A percentile compares a stretch with the other conserved stretches of the same genome.
Conservation (phyloP, 1,139 yeast genomes). For the Saccharomyces hybrid region DNA sequence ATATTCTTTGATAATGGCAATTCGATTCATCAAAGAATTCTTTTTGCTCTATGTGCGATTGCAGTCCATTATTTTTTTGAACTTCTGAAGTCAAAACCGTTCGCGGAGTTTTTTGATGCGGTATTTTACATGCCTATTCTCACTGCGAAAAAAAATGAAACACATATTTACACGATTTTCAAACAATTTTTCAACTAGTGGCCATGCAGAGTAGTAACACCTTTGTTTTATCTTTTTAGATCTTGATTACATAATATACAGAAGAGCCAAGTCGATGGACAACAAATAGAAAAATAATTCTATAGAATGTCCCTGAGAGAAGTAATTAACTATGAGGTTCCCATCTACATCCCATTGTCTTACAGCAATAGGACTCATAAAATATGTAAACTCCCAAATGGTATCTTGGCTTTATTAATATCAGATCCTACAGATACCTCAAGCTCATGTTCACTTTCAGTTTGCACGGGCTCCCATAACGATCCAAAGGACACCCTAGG, state of each 20-base stretch:
- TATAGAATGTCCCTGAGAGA: slow-evolving; percentile 16
- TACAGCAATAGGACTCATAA: slow-evolving; percentile 36
- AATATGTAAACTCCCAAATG: slow-evolving; percentile 46
- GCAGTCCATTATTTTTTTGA: no score
- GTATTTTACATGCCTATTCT: not conserved
- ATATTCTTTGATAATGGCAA: not conserved
- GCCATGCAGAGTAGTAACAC: not conserved
- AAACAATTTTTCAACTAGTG: not conserved
- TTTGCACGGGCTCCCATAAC: slow-evolving; percentile 55
- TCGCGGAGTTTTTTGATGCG: not conserved
- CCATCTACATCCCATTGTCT: slow-evolving; percentile 34
- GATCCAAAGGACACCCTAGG: slow-evolving; percentile 54
- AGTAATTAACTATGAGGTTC: slow-evolving; percentile 29
- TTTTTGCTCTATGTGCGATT: no score
- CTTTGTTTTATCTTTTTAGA: not conserved
- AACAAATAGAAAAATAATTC: no score
- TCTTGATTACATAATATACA: not conserved
- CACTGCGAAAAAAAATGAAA: not conserved
- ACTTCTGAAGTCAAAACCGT: not conserved
- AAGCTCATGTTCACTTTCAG: slow-evolving; percentile 45
- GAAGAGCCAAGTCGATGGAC: not conserved
- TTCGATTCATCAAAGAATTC: no score
- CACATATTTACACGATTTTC: not conserved
- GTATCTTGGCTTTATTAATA: slow-evolving; percentile 43
- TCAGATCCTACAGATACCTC: slow-evolving; percentile 48